These are phyloP conservation scores for Linaria vulgaris DNA, from an alignment of 257 asterid species.

Conservation along the genomic window DNA sequence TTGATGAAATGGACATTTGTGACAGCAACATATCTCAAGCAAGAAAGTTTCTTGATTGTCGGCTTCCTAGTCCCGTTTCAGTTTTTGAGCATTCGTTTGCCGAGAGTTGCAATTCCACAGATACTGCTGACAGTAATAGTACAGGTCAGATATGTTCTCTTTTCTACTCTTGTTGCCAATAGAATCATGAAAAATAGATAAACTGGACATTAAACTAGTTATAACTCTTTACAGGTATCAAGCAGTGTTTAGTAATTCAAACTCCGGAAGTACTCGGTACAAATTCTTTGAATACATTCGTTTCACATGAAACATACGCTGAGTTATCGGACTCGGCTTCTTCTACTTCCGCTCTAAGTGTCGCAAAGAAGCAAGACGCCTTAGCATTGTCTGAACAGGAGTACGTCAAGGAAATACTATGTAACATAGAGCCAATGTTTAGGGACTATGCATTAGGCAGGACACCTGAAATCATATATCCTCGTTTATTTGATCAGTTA, in stretches of 20 bases:
- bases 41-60: conserved; percentile 40
- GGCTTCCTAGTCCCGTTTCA: conserved; percentile 57
- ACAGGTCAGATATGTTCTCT: conserved; percentile 43
- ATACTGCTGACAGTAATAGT: conserved; percentile 46
- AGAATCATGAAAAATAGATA: background rate
- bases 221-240: conserved; percentile 51
- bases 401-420: conserved; percentile 63
- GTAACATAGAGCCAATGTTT: conserved; percentile 53
- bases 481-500: conserved; percentile 50
- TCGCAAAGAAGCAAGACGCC: conserved; percentile 24
- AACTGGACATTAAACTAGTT: background rate
- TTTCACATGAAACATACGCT: conserved; percentile 42
- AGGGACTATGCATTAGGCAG: conserved; percentile 58
- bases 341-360: conserved; percentile 37
- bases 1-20: conserved; percentile 34
- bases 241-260: conserved; percentile 54
- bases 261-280: conserved; percentile 53
- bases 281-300: conserved; percentile 34
- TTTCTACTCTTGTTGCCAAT: background rate
- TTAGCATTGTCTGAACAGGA: conserved; percentile 47
- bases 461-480: conserved; percentile 41
- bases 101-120: conserved; percentile 50
- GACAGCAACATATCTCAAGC: conserved; percentile 32
- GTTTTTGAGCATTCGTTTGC: conserved; percentile 45
- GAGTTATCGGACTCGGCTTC: conserved; percentile 88